These are phyloP conservation scores for Chrysosporium queenslandicum DNA, from an alignment of 2,329 filamentous ascomycete species.

Conservation along the genomic window DNA sequence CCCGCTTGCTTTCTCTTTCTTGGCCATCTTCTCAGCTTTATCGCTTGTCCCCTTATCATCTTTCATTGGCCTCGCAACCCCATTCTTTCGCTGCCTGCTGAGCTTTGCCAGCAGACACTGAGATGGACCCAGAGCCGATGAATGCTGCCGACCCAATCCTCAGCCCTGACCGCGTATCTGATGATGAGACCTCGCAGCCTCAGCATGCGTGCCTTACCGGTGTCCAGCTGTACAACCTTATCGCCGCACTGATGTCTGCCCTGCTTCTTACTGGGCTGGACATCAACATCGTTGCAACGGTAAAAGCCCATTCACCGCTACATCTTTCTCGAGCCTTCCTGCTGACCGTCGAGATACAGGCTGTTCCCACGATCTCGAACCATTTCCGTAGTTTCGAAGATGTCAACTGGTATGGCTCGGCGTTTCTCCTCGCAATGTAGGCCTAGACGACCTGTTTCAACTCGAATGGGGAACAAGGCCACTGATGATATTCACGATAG, in stretches of 20 bases:
- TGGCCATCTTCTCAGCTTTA: neutral
- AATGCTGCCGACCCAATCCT: neutral
- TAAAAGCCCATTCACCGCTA: neutral
- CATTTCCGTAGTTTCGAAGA: constrained; percentile 6
- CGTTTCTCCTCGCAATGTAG: constrained; percentile 7
- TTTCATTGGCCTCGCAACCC: neutral
- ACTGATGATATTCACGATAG: neutral
- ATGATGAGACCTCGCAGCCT: neutral
- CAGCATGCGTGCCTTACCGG: neutral
- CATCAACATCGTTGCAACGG: constrained; percentile 8
- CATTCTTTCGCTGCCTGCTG: neutral
- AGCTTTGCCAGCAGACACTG: neutral
- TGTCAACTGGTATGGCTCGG: constrained; percentile 11
- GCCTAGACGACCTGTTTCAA: neutral
- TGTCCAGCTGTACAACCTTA: neutral
- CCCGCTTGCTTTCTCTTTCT: neutral
- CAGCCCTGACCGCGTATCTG: no score
- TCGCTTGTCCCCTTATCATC: neutral
- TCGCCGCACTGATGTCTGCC: neutral
- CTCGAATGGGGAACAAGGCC: neutral
- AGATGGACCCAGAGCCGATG: neutral
- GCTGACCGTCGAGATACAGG: neutral
- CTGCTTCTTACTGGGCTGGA: constrained; percentile 7
- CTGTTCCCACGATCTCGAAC: constrained; percentile 7
- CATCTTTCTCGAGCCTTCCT: neutral